Base-by-base conservation (phyloP, 2,329 filamentous ascomycete species). In the Helminthosporium solani region DNA sequence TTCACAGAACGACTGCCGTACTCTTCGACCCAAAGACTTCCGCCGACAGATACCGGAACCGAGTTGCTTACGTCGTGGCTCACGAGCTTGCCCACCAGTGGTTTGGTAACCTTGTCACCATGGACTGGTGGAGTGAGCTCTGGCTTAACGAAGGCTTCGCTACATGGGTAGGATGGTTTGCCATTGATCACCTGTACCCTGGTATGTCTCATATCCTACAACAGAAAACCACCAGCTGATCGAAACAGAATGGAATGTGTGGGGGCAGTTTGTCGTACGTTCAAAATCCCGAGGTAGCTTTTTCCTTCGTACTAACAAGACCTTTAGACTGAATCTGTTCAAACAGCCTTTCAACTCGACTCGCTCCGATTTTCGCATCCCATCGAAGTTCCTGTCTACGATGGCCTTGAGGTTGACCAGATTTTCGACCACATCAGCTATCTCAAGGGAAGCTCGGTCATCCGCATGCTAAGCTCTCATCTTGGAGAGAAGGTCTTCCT, bases 371-470 rank as follows among this genome's bases (percentile, higher is more conserved):
- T 90, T 33, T 96, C 90, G 40, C 94, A 99, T 70, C 88, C 94
- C 7, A 96, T 99, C 57, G 92, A 99, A 70, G 94, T 99, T 6
- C 88, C 90, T 0, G 94, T 99, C 23, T 85, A 85, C 59, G 91
- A 96, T 68, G 94, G 91, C 23, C 81, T 97, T 9, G 94, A 97
- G 60, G 90, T 97, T 55, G 95, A 97, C 70, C 94, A 99, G 71
- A 95, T 97, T 56, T 99, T 99, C 65, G 94, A 99, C 69, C 83
- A 86, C 68, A 97, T 99, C 72, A 95, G 88, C 73, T 99, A 97
- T 68, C 79, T 95, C 52, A 97, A 99, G 76, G 94, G 94, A 28
- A 95, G 90, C 74, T 96, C 92, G 2, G 88, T 94, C 49, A 94
- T 99, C 64, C 87, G 94, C 64, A 99, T 99, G 94, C 75, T 99